phyloP scores from a whole-genome alignment of 2,329 filamentous ascomycete genomes.

The Pseudomassariella vexata region DNA sequence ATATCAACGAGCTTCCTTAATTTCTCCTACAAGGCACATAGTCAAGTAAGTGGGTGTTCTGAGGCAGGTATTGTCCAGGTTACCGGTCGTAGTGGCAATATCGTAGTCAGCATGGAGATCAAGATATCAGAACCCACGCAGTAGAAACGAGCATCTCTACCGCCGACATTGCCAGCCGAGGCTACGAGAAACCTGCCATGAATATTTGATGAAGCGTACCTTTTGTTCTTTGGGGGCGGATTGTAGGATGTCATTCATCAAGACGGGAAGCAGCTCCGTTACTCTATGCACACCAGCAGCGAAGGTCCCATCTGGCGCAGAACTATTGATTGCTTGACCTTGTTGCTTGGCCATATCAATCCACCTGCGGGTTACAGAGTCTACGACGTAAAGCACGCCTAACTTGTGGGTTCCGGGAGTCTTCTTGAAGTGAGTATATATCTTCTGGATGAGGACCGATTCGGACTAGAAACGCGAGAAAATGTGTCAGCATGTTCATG shows the following conservation, averaged over 20 bases:
- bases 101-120: slow-evolving; percentile 3
- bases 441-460: slow-evolving; percentile 89
- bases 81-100: no score
- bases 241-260: slow-evolving; percentile 94
- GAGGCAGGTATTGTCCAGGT: no score
- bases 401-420: slow-evolving; percentile 93
- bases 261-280: slow-evolving; percentile 83
- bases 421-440: slow-evolving; percentile 96
- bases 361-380: slow-evolving; percentile 99
- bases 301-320: slow-evolving; percentile 85
- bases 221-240: slow-evolving; percentile 91
- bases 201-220: slow-evolving; percentile 59
- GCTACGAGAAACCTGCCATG: slow-evolving; percentile 24
- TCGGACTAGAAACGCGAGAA: slow-evolving; percentile 62
- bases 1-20: slow-evolving; percentile 94
- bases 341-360: slow-evolving; percentile 87
- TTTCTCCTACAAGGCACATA: slow-evolving; percentile 69
- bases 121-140: no score
- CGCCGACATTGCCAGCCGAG: slow-evolving; percentile 15
- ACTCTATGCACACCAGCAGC: slow-evolving; percentile 94
- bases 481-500: slow-evolving; percentile 15
- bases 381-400: slow-evolving; percentile 99
- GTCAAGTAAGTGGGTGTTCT: slow-evolving; percentile 36
- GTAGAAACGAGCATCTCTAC: slow-evolving; percentile 11
- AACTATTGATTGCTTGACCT: slow-evolving; percentile 73